Conservation (phyloP, 176 grass and related monocot species). For the Avena sativa region DNA sequence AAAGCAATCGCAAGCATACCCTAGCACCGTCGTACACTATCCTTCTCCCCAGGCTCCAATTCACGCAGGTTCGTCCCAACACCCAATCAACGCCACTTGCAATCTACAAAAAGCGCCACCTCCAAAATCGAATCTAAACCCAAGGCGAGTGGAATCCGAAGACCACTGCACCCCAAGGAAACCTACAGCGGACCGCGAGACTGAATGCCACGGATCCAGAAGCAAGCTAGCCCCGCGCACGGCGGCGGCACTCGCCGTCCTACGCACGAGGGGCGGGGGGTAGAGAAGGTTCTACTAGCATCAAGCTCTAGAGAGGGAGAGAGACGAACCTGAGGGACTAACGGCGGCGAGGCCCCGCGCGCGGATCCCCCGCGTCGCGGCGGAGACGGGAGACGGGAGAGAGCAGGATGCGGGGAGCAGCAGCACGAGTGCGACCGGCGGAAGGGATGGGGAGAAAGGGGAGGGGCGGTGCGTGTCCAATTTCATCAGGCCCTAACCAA, state of each 20-base stretch:
- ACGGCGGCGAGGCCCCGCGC: background rate
- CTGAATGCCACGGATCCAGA: constrained; percentile 20
- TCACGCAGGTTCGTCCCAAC: background rate
- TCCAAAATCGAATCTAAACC: constrained; percentile 20
- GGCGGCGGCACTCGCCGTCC: background rate
- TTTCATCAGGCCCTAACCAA: background rate
- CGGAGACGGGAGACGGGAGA: background rate
- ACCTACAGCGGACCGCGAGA: background rate
- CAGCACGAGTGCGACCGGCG: background rate
- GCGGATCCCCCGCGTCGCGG: constrained; percentile 26
- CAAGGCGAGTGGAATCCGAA: background rate
- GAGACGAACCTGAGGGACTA: background rate
- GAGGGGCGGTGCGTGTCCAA: background rate
- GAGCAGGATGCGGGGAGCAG: background rate
- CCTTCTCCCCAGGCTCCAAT: background rate
- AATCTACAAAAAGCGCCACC: background rate
- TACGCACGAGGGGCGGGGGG: background rate
- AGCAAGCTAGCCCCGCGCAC: background rate
- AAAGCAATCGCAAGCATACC: background rate
- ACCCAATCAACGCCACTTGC: background rate
- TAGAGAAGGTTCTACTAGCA: background rate
- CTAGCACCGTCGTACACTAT: background rate
- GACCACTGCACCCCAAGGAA: background rate
- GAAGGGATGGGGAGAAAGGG: background rate
- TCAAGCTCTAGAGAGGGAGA: background rate